These are phyloP conservation scores for Barnettozyma californica DNA, from an alignment of 805 yeast species.

Conservation along the genomic window DNA sequence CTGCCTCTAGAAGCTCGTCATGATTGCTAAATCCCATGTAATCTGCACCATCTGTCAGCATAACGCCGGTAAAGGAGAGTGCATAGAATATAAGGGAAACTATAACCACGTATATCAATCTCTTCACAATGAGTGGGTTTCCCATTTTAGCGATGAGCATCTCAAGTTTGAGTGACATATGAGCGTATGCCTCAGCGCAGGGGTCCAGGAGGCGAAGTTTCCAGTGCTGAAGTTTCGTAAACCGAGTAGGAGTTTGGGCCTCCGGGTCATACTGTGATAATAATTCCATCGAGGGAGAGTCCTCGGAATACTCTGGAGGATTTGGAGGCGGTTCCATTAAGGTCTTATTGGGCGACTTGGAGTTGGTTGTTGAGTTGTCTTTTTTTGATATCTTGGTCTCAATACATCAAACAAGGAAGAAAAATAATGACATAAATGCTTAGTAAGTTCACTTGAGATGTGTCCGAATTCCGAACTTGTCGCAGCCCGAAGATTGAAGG, in stretches of 20 bases:
- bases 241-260: neutral
- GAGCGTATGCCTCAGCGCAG: slow-evolving; percentile 32
- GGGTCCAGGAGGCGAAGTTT: slow-evolving; percentile 39
- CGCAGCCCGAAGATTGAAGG: neutral
- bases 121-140: slow-evolving; percentile 76
- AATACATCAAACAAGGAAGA: neutral
- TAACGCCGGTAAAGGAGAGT: slow-evolving; percentile 51
- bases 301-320: slow-evolving; percentile 5
- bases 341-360: neutral
- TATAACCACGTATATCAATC: slow-evolving; percentile 65
- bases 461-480: neutral
- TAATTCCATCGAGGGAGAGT: neutral
- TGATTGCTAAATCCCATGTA: slow-evolving; percentile 56
- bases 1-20: slow-evolving; percentile 41
- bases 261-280: slow-evolving; percentile 4
- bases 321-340: slow-evolving; percentile 4
- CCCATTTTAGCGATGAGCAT: slow-evolving; percentile 59
- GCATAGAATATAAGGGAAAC: slow-evolving; percentile 55
- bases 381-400: too few species aligned
- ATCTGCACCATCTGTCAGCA: slow-evolving; percentile 38
- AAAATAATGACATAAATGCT: neutral
- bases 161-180: slow-evolving; percentile 44
- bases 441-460: neutral
- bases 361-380: neutral
- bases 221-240: slow-evolving; percentile 6